These are phyloP conservation scores for Spinacia oleracea DNA, from an alignment of 179 eudicot species.

Conservation along the genomic window DNA sequence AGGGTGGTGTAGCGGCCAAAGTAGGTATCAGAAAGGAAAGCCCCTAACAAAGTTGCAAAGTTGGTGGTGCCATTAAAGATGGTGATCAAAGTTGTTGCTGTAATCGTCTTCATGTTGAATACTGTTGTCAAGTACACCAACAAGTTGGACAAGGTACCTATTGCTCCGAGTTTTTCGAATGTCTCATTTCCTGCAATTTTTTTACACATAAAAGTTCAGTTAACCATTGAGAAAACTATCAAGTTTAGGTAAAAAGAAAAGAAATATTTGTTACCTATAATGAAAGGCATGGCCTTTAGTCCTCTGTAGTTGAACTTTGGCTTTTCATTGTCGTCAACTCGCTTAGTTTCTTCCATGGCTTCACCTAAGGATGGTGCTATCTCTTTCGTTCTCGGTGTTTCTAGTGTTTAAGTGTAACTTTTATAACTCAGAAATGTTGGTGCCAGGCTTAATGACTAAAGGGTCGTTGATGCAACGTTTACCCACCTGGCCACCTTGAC, in stretches of 20 bases:
- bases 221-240: not conserved
- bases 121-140: conserved; percentile 42
- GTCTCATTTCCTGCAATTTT: conserved; percentile 44
- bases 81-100: conserved; percentile 43
- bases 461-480: conserved; percentile 2
- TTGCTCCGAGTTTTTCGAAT: conserved; percentile 53
- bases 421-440: not conserved
- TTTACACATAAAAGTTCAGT: not conserved
- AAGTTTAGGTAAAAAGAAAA: not conserved
- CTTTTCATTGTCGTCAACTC: conserved; percentile 20
- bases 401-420: not conserved
- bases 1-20: conserved; percentile 52
- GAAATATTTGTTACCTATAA: conserved; percentile 47
- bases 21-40: conserved; percentile 44
- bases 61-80: conserved; percentile 46
- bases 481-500: conserved; percentile 13
- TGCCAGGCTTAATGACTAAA: not conserved
- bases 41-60: conserved; percentile 50
- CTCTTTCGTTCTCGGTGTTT: conserved; percentile 1
- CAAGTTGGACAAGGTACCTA: conserved; percentile 46
- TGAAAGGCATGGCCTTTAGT: conserved; percentile 82
- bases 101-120: conserved; percentile 46
- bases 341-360: conserved; percentile 32
- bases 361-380: not conserved
- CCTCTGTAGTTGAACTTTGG: conserved; percentile 62